These are phyloP conservation scores for Backusella tuberculispora DNA, from an alignment of 192 early-diverging fungal genomes.

Conservation along the genomic window DNA sequence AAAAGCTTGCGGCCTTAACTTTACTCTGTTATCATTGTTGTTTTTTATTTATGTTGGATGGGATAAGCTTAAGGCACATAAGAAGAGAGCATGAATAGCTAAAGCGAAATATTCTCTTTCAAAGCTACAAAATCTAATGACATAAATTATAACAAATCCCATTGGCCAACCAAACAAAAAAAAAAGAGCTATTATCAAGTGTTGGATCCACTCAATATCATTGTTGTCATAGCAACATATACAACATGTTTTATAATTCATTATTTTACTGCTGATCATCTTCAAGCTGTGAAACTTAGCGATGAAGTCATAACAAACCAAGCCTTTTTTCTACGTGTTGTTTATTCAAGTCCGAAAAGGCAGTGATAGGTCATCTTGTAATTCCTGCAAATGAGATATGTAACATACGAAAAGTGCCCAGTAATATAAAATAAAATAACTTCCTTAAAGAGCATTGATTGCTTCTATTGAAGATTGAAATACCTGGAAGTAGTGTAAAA, in stretches of 20 bases:
- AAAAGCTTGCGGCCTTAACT: constrained; percentile 5
- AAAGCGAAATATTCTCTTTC: background rate
- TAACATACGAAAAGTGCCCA: background rate
- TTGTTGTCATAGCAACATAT: too few species aligned
- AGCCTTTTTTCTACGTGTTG: too few species aligned
- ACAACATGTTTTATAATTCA: too few species aligned
- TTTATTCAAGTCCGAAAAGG: too few species aligned
- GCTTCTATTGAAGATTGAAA: background rate
- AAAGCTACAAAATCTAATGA: background rate
- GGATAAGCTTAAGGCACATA: background rate
- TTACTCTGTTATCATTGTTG: background rate
- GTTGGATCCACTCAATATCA: too few species aligned
- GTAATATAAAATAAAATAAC: background rate
- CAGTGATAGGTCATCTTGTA: too few species aligned
- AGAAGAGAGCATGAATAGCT: background rate
- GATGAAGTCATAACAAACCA: too few species aligned
- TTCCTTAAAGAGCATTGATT: background rate
- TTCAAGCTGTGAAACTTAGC: too few species aligned
- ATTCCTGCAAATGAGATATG: too few species aligned
- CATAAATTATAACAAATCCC: background rate
- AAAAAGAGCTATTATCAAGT: too few species aligned
- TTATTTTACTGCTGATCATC: too few species aligned
- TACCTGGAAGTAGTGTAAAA: background rate
- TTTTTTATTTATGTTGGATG: background rate
- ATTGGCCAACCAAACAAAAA: background rate